phyloP scores from a whole-genome alignment of 1,284 basidiomycete species.

The Trametes polyzona region DNA sequence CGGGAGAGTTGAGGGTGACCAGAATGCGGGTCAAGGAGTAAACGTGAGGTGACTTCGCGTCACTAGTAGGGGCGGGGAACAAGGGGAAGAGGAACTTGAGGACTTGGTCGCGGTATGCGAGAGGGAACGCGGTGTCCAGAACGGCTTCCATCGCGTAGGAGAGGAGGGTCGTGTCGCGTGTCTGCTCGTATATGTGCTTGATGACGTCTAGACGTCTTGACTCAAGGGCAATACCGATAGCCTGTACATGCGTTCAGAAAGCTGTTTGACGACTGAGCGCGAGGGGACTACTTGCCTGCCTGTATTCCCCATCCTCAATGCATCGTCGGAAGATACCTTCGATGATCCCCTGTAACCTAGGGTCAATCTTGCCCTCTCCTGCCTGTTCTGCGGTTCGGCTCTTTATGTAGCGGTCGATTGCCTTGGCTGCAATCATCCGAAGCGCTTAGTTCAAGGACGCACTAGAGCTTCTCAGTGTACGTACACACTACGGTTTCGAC shows the following conservation, averaged over 20 bases:
- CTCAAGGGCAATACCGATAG: slow-evolving; percentile 92
- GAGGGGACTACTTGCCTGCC: slow-evolving; percentile 63
- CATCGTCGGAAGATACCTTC: slow-evolving; percentile 87
- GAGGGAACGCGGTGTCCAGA: slow-evolving; percentile 80
- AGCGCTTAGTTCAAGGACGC: not conserved
- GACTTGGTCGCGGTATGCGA: slow-evolving; percentile 84
- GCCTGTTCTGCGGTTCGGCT: slow-evolving; percentile 54
- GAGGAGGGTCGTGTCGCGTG: slow-evolving; percentile 76
- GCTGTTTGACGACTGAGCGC: not conserved
- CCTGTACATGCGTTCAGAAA: slow-evolving; percentile 48
- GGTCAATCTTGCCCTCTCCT: slow-evolving; percentile 66
- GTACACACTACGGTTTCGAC: slow-evolving; percentile 91
- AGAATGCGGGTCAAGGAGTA: slow-evolving; percentile 85
- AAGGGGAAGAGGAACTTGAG: slow-evolving; percentile 85
- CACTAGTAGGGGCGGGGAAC: slow-evolving; percentile 71
- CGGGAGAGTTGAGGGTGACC: slow-evolving; percentile 82
- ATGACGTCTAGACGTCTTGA: slow-evolving; percentile 87
- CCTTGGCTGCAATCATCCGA: slow-evolving; percentile 70
- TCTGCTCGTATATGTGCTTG: slow-evolving; percentile 72
- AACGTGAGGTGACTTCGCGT: slow-evolving; percentile 74
- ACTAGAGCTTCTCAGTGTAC: slow-evolving; percentile 36
- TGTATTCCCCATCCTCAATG: slow-evolving; percentile 85
- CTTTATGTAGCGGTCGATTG: slow-evolving; percentile 89
- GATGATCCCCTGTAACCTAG: slow-evolving; percentile 80
- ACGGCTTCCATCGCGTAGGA: slow-evolving; percentile 92